Base-by-base conservation (phyloP, 2,329 filamentous ascomycete genomes). In the Colletotrichum sp. region DNA sequence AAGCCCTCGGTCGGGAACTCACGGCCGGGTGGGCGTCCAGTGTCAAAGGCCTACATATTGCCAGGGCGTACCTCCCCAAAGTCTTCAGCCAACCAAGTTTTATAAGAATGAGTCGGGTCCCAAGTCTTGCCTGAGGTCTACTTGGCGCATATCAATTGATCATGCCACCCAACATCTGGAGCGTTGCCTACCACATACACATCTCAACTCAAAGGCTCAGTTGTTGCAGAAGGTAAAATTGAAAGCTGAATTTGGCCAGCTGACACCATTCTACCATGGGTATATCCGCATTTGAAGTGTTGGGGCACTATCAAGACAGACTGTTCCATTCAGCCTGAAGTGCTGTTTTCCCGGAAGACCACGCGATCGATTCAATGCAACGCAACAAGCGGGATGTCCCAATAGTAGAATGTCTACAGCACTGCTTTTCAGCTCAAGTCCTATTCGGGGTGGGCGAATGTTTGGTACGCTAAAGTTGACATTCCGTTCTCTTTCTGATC, bases 31-130 rank as follows among this genome's bases (percentile, higher is more conserved):
- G 6, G 9, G 39, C 18, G 39, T 8, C 44, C 44, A 13, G n/a
- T 49, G 18, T 7, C n/a, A 49, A 49, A 49, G 44, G 12, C 18
- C 44, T 49, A 49, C 44, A 13, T 49, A 49, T 49, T 21, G n/a
- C 18, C 18, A 49, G 44, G 44, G 10, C n/a, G 10, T 3, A 21
- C 44, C 44, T 21, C n/a, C 44, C 0, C 6, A 7, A 52, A 8
- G 10, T 13, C 44, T 21, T 52, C 39, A n/a, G 18, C 9, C 18
- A 44, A 49, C n/a, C 44, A 49, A 7, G 44, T 21, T 13, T 21
- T 0, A 4, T 13, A 7, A 21, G 10, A 1, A 13, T 52, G 6
- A 21, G n/a, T 21, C n/a, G 3, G 3, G 2, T 7, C n/a, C 44
- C 44, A 52, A 52, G 6, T 21, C 6, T 13, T 21, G 44, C n/a